phyloP scores from a whole-genome alignment of 331 rosid species.

The Cydonia oblonga region DNA sequence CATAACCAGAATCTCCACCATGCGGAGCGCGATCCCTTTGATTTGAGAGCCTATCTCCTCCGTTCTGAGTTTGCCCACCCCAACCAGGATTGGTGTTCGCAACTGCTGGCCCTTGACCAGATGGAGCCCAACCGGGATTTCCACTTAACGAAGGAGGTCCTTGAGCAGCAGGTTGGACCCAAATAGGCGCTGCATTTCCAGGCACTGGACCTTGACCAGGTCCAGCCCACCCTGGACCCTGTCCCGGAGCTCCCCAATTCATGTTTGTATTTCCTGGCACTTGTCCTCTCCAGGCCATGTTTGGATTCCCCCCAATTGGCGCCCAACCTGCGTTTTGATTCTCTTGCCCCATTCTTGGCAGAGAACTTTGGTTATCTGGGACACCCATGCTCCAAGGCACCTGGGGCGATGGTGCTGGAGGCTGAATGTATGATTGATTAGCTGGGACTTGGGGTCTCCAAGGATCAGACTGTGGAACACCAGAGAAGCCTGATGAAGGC shows the following conservation, averaged over 20 bases:
- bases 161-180: slow-evolving; percentile 58
- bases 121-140: slow-evolving; percentile 44
- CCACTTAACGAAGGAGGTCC: slow-evolving; percentile 50
- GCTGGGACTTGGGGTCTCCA: slow-evolving; percentile 66
- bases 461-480: slow-evolving; percentile 41
- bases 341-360: slow-evolving; percentile 30
- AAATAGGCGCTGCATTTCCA: slow-evolving; percentile 53
- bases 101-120: slow-evolving; percentile 46
- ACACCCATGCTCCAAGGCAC: slow-evolving; percentile 55
- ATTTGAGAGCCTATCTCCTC: slow-evolving; percentile 54
- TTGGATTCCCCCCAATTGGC: slow-evolving; percentile 45
- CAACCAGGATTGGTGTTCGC: slow-evolving; percentile 54
- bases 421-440: slow-evolving; percentile 43
- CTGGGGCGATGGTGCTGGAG: slow-evolving; percentile 36
- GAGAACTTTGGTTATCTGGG: slow-evolving; percentile 24
- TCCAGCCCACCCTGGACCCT: slow-evolving; percentile 24
- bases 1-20: slow-evolving; percentile 59
- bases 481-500: slow-evolving; percentile 27
- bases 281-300: slow-evolving; percentile 44
- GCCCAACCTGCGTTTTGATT: slow-evolving; percentile 52
- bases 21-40: slow-evolving; percentile 49
- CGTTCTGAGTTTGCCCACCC: slow-evolving; percentile 45
- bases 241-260: slow-evolving; percentile 45
- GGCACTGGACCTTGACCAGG: slow-evolving; percentile 26
- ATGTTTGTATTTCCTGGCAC: slow-evolving; percentile 49